Base-by-base conservation (phyloP, 2,329 filamentous ascomycete genomes). In the Aspergillus calidoustus region DNA sequence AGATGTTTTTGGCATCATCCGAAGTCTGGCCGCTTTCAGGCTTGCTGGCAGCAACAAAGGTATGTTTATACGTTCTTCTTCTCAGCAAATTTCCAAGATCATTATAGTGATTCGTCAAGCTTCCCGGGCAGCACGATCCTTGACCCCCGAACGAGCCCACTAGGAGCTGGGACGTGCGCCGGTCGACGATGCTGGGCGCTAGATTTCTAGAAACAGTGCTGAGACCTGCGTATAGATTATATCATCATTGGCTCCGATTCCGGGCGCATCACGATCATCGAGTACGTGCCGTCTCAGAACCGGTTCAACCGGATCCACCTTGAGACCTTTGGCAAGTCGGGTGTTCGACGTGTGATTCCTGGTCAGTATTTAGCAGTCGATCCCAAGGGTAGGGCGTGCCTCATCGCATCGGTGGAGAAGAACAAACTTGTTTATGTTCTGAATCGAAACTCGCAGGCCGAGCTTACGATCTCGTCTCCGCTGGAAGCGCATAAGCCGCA, bases 371-470 rank as follows among this genome's bases (percentile, higher is more conserved):
- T 99, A 30, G 95, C 94, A 7, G 92, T 92, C 56, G 95, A 99
- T 73, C 95, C 95, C 30, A 97, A 97, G 78, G 95, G 95, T 59
- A 88, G 95, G 81, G 96, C 96, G 59, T 97, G 94, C 74, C 85
- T 99, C 74, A 91, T 98, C 64, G 93, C 95, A 9, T 94, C 93
- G 5, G 86, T 94, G 59, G 96, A 99, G 81, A 99, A 99, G 86
- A 99, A 98, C 82, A 99, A 99, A 82, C 90, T 99, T 60, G 95
- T 99, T 69, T 99, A 99, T 79, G 94, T 99, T 72, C 84, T 99
- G 69, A 98, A 98, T 78, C 90, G 96, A 67, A 96, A 97, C 79
- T 87, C 93, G 3, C 92, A 98, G 78, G 93, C 93, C 19, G 92
- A 97, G 77, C 87, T 99, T 71, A 96, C 93, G 46, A 99, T 99